phyloP scores from a whole-genome alignment of 768 basidiomycete genomes.

The Termitomyces sp. region DNA sequence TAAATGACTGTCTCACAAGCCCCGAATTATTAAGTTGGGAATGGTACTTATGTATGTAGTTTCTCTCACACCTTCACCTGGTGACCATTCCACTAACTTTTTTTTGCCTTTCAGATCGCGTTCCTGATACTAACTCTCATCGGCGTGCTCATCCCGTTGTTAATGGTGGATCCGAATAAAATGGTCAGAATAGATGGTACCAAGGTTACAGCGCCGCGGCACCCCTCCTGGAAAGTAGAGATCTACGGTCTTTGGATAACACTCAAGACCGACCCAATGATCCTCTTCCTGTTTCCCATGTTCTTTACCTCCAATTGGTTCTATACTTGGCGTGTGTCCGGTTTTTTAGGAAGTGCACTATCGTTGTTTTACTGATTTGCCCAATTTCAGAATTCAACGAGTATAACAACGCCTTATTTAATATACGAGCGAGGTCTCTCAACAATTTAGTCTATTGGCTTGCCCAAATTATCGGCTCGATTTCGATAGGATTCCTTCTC shows the following conservation, averaged over 20 bases:
- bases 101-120: constrained; percentile 49
- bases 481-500: constrained; percentile 67
- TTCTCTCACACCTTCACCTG: background rate
- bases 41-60: constrained; percentile 69
- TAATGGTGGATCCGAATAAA: constrained; percentile 71
- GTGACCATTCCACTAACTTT: background rate
- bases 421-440: constrained; percentile 73
- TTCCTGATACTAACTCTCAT: constrained; percentile 73
- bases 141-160: constrained; percentile 62
- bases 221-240: constrained; percentile 80
- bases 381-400: constrained; percentile 65
- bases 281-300: constrained; percentile 81
- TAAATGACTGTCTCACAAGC: background rate
- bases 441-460: constrained; percentile 83
- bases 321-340: constrained; percentile 76
- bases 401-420: constrained; percentile 77
- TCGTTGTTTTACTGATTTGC: background rate
- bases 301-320: constrained; percentile 86
- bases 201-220: constrained; percentile 56
- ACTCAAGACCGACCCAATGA: constrained; percentile 66
- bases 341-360: background rate
- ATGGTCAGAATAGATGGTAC: constrained; percentile 78
- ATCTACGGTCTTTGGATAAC: constrained; percentile 67
- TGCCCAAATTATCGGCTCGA: constrained; percentile 73
- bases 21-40: constrained; percentile 44